Evolutionary conservation across 2,329 filamentous ascomycete genomes (phyloP).

Genomic region (Zymoseptoria pseudotritici): DNA sequence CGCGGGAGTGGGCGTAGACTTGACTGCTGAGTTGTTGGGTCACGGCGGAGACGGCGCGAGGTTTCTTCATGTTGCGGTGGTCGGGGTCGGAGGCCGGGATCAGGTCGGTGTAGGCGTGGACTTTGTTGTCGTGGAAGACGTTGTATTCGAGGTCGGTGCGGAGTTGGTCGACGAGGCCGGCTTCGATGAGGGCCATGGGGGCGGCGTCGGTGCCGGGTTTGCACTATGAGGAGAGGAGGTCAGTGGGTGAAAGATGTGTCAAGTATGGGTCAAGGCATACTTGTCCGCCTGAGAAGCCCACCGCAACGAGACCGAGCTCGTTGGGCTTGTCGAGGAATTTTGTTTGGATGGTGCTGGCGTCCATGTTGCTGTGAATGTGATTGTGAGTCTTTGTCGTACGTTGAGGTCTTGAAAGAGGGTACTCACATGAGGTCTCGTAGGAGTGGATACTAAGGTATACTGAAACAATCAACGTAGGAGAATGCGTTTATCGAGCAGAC

Average conservation of each 20-base stretch:
- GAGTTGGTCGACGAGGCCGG: conserved; percentile 78
- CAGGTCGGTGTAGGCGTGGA: conserved; percentile 74
- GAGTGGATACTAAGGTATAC: not conserved
- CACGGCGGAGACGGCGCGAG: conserved; percentile 75
- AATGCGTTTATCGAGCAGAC: not conserved
- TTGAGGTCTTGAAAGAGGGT: not conserved
- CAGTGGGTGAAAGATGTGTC: conserved; percentile 2
- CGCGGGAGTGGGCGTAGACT: conserved; percentile 76
- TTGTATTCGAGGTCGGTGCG: conserved; percentile 80
- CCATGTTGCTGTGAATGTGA: conserved; percentile 19
- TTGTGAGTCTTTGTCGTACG: not conserved
- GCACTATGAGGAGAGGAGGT: conserved; percentile 47
- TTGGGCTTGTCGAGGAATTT: conserved; percentile 74
- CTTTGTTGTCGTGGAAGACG: conserved; percentile 71
- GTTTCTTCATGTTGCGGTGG: conserved; percentile 90
- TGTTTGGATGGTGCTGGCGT: conserved; percentile 51
- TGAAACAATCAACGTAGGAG: not conserved
- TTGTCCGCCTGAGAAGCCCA: conserved; percentile 95
- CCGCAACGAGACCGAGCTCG: conserved; percentile 84
- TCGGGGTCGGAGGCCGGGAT: conserved; percentile 66
- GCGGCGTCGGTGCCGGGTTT: conserved; percentile 89
- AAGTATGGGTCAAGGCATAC: conserved; percentile 41
- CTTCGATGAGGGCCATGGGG: conserved; percentile 78
- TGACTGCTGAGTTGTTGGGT: conserved; percentile 72
- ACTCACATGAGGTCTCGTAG: not conserved